phyloP scores from a whole-genome alignment of 2,329 filamentous ascomycete species.

The Penicillium paneum region DNA sequence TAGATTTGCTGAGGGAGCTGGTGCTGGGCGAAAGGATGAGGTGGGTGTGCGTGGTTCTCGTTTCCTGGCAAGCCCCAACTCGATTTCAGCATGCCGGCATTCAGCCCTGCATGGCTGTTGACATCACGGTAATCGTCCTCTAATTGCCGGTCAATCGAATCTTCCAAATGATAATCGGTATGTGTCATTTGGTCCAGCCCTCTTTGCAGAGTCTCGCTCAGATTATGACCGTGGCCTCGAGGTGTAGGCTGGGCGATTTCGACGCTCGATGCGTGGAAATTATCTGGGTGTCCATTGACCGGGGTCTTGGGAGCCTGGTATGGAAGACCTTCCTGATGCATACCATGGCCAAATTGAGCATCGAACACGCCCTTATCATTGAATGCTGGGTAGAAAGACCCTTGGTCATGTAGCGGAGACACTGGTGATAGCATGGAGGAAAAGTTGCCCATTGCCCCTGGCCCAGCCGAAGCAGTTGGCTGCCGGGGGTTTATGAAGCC shows the following conservation, averaged over 20 bases:
- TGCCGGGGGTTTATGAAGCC: slow-evolving; percentile 44
- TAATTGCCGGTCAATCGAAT: slow-evolving; percentile 73
- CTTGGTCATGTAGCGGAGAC: slow-evolving; percentile 59
- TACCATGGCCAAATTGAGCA: slow-evolving; percentile 26
- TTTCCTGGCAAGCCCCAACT: slow-evolving; percentile 40
- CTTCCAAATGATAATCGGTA: slow-evolving; percentile 78
- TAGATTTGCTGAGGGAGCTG: slow-evolving; percentile 37
- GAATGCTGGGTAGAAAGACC: slow-evolving; percentile 35
- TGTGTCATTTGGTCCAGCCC: slow-evolving; percentile 66
- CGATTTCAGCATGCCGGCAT: slow-evolving; percentile 33
- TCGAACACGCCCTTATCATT: slow-evolving; percentile 29
- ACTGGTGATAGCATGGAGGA: slow-evolving; percentile 59
- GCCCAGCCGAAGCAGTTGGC: slow-evolving; percentile 58
- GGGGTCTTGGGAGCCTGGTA: slow-evolving; percentile 32
- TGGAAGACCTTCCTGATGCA: slow-evolving; percentile 21
- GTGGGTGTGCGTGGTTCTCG: slow-evolving; percentile 23
- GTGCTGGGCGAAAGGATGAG: slow-evolving; percentile 26
- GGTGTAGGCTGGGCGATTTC: slow-evolving; percentile 61
- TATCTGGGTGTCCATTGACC: slow-evolving; percentile 34
- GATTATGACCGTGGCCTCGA: slow-evolving; percentile 64
- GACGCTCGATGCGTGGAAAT: slow-evolving; percentile 43
- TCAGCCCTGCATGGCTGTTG: slow-evolving; percentile 23
- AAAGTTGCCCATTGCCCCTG: slow-evolving; percentile 43
- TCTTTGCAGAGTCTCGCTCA: slow-evolving; percentile 73
- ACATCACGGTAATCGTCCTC: slow-evolving; percentile 66